Evolutionary conservation across 2,329 filamentous ascomycete species (phyloP).

Genomic region (Curvularia verruculosa): DNA sequence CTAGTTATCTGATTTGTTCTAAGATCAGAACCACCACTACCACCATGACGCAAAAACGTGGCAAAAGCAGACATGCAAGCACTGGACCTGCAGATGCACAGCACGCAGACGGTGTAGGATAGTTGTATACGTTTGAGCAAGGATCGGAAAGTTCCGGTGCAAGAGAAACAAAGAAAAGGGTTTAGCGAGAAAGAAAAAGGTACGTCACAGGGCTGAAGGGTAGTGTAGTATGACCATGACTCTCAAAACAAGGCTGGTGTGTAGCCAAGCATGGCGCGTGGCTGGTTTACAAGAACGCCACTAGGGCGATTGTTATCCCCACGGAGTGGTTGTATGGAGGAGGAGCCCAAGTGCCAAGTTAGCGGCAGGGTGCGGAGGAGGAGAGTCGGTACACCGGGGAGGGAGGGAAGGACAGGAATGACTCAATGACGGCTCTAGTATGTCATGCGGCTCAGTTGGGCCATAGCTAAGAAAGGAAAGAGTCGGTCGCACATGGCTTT

Average conservation of each 20-base stretch:
- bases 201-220: background rate
- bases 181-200: background rate
- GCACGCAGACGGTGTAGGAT: background rate
- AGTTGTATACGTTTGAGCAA: background rate
- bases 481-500: background rate
- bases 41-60: no score
- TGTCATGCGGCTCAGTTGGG: conserved; percentile 1
- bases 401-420: background rate
- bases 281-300: conserved; percentile 2
- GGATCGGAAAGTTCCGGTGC: background rate
- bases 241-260: background rate
- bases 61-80: background rate
- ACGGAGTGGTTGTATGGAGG: background rate
- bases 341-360: background rate
- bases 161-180: background rate
- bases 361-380: background rate
- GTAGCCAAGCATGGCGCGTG: background rate
- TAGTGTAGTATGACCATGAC: background rate
- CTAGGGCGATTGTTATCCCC: conserved; percentile 5
- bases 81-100: background rate
- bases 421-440: background rate
- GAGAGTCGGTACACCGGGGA: background rate
- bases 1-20: no score
- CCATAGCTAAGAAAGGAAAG: background rate
- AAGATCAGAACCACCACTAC: no score